These are phyloP conservation scores for Fusarium scirpi DNA, from an alignment of 2,329 filamentous ascomycete species.

Conservation along the genomic window DNA sequence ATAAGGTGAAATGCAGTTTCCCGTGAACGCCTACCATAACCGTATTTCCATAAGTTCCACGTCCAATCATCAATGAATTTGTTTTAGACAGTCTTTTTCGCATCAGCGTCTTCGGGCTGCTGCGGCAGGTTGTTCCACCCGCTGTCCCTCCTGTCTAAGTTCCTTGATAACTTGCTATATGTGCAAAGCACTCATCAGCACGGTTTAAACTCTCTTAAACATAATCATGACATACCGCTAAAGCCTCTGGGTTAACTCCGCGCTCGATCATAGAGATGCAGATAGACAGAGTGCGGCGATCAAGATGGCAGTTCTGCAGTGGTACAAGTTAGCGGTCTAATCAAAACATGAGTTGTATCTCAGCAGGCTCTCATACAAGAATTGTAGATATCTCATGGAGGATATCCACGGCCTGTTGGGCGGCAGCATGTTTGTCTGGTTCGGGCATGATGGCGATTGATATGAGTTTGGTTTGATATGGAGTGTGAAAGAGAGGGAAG, in stretches of 20 bases:
- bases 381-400: conserved; percentile 89
- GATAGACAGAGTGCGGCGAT: conserved; percentile 89
- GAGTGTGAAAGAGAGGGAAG: conserved; percentile 21
- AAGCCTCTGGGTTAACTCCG: conserved; percentile 93
- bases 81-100: neutral
- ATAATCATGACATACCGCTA: conserved; percentile 74
- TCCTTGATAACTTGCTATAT: conserved; percentile 70
- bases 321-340: conserved; percentile 1
- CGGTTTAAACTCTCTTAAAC: fast-evolving
- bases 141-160: conserved; percentile 67
- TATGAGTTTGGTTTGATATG: conserved; percentile 17
- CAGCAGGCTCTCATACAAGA: conserved; percentile 69
- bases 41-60: neutral
- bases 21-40: conserved; percentile 25
- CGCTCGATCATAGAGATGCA: conserved; percentile 98
- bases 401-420: conserved; percentile 85
- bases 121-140: conserved; percentile 57
- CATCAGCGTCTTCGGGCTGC: conserved; percentile 46
- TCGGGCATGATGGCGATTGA: conserved; percentile 58
- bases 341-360: neutral
- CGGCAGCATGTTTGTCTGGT: conserved; percentile 77
- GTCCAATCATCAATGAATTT: neutral
- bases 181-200: neutral
- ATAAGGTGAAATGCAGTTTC: conserved; percentile 14
- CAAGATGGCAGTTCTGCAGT: conserved; percentile 89